Base-by-base conservation (phyloP, 306 rosid genomes). In the Macrotyloma uniflorum region DNA sequence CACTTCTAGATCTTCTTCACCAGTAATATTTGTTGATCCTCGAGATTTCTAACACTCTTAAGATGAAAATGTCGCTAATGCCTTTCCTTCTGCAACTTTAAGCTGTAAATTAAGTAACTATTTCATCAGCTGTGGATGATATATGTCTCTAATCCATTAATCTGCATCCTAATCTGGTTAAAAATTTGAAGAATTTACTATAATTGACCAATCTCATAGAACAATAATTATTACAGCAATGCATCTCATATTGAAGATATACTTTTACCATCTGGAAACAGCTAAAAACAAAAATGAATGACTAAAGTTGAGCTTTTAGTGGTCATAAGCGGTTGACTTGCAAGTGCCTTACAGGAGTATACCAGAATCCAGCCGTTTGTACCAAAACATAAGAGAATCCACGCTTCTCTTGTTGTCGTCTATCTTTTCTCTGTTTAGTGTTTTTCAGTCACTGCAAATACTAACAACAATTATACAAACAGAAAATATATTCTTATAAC, bases 21-120 rank as follows among this genome's bases (percentile, higher is more conserved):
- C 88, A 0, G 89, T 80, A 5, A 89, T 91, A 24, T 93, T 93
- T 74, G 97, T 91, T 75, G 98, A 93, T 68, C 98, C 98, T 49
- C 85, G 98, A 28, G 98, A 91, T 76, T 85, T 90, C 75, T 93
- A 81, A 91, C 86, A 28, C 23, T 24, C 33, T 11, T 1, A 14
- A 67, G 12, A 61, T 59, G 49, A 47, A 74, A 75, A 75, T 35
- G 30, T 47, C 22, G 69, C 36, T 33, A 64, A 46, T 26, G 42
- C 18, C 16, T 32, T 40, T 49, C n/a, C 67, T 65, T 72, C 23
- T 64, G 40, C 12, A 13, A 42, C 43, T 78, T 45, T 70, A 70
- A 50, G 22, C 5, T 77, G 82, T 64, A 82, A 68, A 81, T 43
- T 75, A 70, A 40, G 75, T 32, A 71, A 43, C 55, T 32, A 19